Evolutionary conservation across 768 basidiomycete genomes (phyloP).

Genomic region (Serendipita sp.): DNA sequence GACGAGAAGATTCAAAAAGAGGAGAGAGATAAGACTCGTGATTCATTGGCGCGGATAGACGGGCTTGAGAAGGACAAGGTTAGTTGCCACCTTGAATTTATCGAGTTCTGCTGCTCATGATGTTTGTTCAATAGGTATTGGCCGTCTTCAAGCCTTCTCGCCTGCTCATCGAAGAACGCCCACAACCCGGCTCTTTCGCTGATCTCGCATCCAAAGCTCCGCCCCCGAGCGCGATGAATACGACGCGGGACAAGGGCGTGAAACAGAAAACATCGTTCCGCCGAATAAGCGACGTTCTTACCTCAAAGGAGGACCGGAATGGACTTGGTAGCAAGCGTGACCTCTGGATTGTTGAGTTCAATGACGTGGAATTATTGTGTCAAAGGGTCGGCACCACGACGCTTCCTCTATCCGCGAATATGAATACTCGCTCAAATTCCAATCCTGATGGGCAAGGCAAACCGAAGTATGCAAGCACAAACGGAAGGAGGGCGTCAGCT

Average conservation of each 20-base stretch:
- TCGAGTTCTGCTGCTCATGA: not conserved
- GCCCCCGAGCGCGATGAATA: conserved; percentile 23
- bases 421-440: conserved; percentile 56
- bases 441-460: conserved; percentile 73
- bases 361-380: conserved; percentile 87
- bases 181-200: conserved; percentile 26
- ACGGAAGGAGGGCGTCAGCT: conserved; percentile 20
- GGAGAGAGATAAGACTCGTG: conserved; percentile 86
- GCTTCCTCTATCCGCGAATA: conserved; percentile 45
- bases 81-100: conserved; percentile 5
- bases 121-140: conserved; percentile 25
- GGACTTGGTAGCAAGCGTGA: conserved; percentile 63
- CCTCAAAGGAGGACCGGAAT: conserved; percentile 27
- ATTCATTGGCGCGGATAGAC: conserved; percentile 91
- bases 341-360: conserved; percentile 89
- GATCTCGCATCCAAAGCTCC: conserved; percentile 21
- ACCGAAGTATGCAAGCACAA: conserved; percentile 69
- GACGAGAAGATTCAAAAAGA: conserved; percentile 97
- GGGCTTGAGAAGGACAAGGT: conserved; percentile 90
- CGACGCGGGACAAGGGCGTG: conserved; percentile 33
- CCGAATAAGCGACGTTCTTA: conserved; percentile 76
- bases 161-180: conserved; percentile 62
- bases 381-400: conserved; percentile 82
- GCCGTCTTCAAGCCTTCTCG: conserved; percentile 83
- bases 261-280: conserved; percentile 78